These are phyloP conservation scores for Lathyrus tuberosus DNA, from an alignment of 306 rosid species.

Conservation along the genomic window DNA sequence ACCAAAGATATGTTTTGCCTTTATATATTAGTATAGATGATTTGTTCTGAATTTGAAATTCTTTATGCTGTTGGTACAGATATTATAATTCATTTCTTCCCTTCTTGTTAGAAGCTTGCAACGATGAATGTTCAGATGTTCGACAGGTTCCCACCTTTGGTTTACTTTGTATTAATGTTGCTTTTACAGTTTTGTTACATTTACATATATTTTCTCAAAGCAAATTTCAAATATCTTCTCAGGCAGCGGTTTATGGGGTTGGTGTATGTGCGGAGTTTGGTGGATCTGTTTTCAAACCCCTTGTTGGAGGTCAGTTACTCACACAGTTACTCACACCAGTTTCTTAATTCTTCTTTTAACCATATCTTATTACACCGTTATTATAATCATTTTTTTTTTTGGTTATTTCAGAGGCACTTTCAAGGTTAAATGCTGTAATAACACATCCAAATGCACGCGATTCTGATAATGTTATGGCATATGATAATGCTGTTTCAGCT, in stretches of 20 bases:
- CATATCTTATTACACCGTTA: conserved; percentile 8
- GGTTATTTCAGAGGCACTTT: conserved; percentile 76
- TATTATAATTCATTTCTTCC: conserved; percentile 88
- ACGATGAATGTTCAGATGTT: conserved; percentile 90
- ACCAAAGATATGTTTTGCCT: no score
- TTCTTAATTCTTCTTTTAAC: conserved; percentile 17
- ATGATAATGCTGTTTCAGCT: conserved; percentile 97
- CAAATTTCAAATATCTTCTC: conserved; percentile 39
- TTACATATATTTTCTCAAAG: conserved; percentile 18
- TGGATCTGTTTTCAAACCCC: conserved; percentile 81
- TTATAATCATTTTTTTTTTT: conserved; percentile 18
- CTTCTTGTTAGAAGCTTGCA: conserved; percentile 96
- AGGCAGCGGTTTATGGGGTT: conserved; percentile 99
- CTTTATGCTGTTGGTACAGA: conserved; percentile 52
- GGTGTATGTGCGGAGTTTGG: conserved; percentile 99
- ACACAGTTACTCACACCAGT: conserved; percentile 30
- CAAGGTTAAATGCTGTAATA: conserved; percentile 82
- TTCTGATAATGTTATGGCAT: conserved; percentile 84
- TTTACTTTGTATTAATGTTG: conserved; percentile 22
- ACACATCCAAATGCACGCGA: conserved; percentile 80
- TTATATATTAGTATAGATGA: no score
- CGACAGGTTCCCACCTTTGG: conserved; percentile 63
- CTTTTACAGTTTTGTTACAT: conserved; percentile 3
- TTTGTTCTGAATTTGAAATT: conserved; percentile 34
- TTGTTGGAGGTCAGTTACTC: conserved; percentile 70